Evolutionary conservation across 345 rosid species (phyloP), one percentile per base, ranked within the genome.

Genomic region (Populus davidiana): DNA sequence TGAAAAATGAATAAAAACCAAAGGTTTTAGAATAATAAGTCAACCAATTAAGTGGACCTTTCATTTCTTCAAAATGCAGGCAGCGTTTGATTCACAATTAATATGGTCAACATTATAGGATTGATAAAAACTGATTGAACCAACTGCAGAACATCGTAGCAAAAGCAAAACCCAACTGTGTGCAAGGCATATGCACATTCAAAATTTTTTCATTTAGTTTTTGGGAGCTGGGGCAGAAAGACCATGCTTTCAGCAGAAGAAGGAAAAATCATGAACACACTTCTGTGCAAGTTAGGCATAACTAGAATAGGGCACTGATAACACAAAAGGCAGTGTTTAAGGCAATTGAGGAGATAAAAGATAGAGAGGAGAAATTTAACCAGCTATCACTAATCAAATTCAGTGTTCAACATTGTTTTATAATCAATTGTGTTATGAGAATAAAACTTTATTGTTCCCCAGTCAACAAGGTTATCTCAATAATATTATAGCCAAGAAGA

Each of bases 1-100:
- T 77, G 70, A 70, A 72, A 74, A 68, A 80, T n/a, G 8, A 84
- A 33, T 12, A 20, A 54, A 29, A 16, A 38, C 31, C 68, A 72
- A 72, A 72, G 33, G 25, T 7, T 72, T 72, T 35, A 56, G 20
- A 39, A 43, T 9, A 41, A 35, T 44, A n/a, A 62, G 67, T 41
- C 47, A 35, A 63, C 54, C 44, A 59, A 31, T 47, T n/a, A 39
- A 38, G 18, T 54, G n/a, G 27, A 38, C 33, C 17, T 62, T 69
- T 77, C 39, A 65, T 49, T 75, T 47, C 23, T n/a, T 8, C 56
- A 72, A 35, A 63, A 72, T 25, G 17, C 12, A 64, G 72, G 10
- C 20, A 47, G 20, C 16, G 23, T 39, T 18, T n/a, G 31, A 29
- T 54, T 18, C 16, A 23, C 12, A 36, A 35, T 21, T 6, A 64